Conservation (phyloP, 352 stramenopile species). For the Globisporangium splendens region DNA sequence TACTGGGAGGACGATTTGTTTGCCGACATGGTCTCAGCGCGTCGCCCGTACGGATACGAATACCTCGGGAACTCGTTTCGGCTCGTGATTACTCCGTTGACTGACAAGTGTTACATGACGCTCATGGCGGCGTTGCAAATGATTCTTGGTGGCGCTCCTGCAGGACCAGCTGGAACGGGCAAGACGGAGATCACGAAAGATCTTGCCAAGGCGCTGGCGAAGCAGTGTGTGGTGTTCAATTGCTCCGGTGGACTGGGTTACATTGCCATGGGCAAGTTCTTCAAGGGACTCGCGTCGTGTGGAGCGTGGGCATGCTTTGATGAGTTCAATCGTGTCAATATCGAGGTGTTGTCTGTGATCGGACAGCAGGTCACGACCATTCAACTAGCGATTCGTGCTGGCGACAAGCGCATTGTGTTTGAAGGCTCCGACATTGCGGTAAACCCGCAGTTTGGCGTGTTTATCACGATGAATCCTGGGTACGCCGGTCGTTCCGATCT, state of each 20-base stretch:
- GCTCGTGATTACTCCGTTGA: slow-evolving; percentile 93
- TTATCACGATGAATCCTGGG: slow-evolving; percentile 96
- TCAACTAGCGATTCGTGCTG: slow-evolving; percentile 83
- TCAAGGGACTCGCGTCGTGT: slow-evolving; percentile 89
- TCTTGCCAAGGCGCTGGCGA: slow-evolving; percentile 91
- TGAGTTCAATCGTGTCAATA: slow-evolving; percentile 96
- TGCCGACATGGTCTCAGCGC: slow-evolving; percentile 90
- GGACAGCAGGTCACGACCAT: slow-evolving; percentile 85
- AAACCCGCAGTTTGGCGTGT: slow-evolving; percentile 92
- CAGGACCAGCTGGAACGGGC: slow-evolving; percentile 89
- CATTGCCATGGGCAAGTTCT: slow-evolving; percentile 95
- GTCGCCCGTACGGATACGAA: slow-evolving; percentile 92
- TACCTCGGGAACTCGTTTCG: slow-evolving; percentile 94
- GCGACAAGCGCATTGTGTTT: slow-evolving; percentile 90
- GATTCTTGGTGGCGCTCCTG: slow-evolving; percentile 91
- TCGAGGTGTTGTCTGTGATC: slow-evolving; percentile 89
- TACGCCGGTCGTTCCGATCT: slow-evolving; percentile 94
- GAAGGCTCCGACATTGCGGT: slow-evolving; percentile 93
- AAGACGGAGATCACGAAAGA: slow-evolving; percentile 96
- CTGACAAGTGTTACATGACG: slow-evolving; percentile 95
- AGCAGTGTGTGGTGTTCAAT: slow-evolving; percentile 96
- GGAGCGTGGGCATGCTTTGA: slow-evolving; percentile 95
- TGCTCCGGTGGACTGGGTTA: slow-evolving; percentile 94
- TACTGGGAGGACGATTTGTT: slow-evolving; percentile 89
- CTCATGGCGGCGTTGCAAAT: slow-evolving; percentile 95